These are phyloP conservation scores for Gracilaria gracilis DNA, from an alignment of 23 red algal species.

Conservation along the genomic window DNA sequence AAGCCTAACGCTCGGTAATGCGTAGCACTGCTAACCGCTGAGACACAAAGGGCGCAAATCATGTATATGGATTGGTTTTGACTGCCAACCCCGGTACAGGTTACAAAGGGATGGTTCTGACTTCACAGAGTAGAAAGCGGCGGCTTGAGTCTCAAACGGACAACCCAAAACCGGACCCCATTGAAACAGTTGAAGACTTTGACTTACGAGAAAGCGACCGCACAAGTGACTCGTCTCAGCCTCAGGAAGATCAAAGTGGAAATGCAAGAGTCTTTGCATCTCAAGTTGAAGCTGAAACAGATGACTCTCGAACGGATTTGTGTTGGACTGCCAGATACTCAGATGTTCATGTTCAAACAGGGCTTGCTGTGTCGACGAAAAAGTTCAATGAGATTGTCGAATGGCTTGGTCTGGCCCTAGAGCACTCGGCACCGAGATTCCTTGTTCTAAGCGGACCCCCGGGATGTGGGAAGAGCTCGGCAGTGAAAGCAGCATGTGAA, in stretches of 20 bases:
- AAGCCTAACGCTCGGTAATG: not conserved
- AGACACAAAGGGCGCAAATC: not conserved
- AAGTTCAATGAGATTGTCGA: constrained; percentile 62
- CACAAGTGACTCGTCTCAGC: constrained; percentile 1
- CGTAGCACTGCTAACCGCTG: not conserved
- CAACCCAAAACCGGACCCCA: constrained; percentile 7
- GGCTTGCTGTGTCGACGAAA: constrained; percentile 45
- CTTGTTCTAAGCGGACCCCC: constrained; percentile 66
- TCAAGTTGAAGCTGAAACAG: not conserved
- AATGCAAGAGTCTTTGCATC: too few species aligned
- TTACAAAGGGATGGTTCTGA: constrained; percentile 10
- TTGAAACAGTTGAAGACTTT: constrained; percentile 33
- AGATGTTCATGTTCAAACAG: constrained; percentile 29
- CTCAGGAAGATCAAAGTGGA: too few species aligned
- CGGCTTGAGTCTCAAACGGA: not conserved
- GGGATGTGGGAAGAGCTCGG: constrained; percentile 59
- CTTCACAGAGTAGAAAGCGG: not conserved
- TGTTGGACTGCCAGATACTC: constrained; percentile 47
- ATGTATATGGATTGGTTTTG: not conserved
- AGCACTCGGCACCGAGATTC: constrained; percentile 32
- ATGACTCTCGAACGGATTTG: not conserved
- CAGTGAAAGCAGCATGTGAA: constrained; percentile 14
- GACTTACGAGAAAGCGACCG: not conserved
- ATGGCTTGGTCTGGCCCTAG: constrained; percentile 48
- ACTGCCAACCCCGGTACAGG: not conserved